Conservation (phyloP, 1,284 basidiomycete genomes). For the Leccinum pallidistipes region DNA sequence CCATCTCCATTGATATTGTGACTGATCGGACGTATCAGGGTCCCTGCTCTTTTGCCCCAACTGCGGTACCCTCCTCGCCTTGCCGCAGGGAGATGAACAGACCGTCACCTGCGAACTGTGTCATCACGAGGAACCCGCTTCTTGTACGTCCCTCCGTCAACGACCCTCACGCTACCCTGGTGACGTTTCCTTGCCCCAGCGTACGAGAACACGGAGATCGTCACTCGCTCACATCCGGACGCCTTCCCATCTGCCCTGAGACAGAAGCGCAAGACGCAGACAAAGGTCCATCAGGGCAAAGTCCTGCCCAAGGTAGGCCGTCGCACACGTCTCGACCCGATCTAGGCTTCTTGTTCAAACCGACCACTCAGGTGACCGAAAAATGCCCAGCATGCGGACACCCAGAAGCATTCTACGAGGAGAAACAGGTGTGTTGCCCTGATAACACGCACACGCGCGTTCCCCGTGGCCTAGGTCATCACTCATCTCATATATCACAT, state of each 20-base stretch:
- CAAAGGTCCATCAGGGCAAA: constrained; percentile 74
- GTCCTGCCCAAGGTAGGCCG: constrained; percentile 67
- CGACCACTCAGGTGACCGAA: constrained; percentile 72
- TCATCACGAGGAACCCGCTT: constrained; percentile 80
- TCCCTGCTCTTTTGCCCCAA: constrained; percentile 92
- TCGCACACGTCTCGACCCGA: neutral
- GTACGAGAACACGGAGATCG: constrained; percentile 90
- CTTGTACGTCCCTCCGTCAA: constrained; percentile 55
- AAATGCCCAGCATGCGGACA: constrained; percentile 91
- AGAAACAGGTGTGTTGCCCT: constrained; percentile 60
- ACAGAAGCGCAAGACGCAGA: constrained; percentile 91
- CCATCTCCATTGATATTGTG: neutral
- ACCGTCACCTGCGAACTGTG: constrained; percentile 89
- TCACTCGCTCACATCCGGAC: constrained; percentile 88
- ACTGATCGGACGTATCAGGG: constrained; percentile 44
- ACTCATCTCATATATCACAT: constrained; percentile 5
- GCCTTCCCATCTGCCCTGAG: constrained; percentile 91
- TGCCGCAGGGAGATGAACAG: constrained; percentile 79
- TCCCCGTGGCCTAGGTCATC: neutral
- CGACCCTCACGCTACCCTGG: neutral
- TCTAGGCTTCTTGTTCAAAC: neutral
- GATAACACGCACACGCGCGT: neutral
- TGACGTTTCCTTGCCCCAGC: constrained; percentile 48
- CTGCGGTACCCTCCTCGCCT: constrained; percentile 87
- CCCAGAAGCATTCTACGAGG: constrained; percentile 75